Evolutionary conservation across 306 rosid genomes (phyloP).

Genomic region (Malus orientalis): DNA sequence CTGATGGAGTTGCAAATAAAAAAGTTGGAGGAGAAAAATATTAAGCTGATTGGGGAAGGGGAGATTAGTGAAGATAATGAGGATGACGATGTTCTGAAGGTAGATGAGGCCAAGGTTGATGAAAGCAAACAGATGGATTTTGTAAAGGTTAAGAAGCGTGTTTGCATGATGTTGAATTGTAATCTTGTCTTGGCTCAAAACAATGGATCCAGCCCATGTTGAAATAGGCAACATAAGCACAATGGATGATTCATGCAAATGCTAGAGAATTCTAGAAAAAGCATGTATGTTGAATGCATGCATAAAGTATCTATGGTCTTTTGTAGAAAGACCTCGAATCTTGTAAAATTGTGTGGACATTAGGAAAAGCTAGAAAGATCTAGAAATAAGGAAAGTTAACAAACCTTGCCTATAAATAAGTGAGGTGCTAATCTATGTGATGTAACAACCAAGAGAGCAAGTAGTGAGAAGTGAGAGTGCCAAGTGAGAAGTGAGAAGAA

Average conservation of each 20-base stretch:
- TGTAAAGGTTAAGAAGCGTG: slow-evolving; percentile 63
- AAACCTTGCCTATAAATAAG: not conserved
- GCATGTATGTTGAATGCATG: too few relatives aligned
- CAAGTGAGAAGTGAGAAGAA: too few relatives aligned
- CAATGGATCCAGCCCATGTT: too few relatives aligned
- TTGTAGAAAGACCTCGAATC: too few relatives aligned
- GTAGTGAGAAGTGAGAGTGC: too few relatives aligned
- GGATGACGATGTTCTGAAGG: slow-evolving; percentile 38
- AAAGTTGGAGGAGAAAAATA: slow-evolving; percentile 46
- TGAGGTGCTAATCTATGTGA: too few relatives aligned
- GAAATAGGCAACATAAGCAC: too few relatives aligned
- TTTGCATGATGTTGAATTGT: slow-evolving; percentile 12
- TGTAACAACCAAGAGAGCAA: too few relatives aligned
- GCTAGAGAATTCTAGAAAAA: too few relatives aligned
- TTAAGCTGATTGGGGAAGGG: slow-evolving; percentile 22
- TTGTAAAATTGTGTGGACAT: not conserved
- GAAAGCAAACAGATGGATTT: slow-evolving; percentile 59
- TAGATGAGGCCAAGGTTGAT: slow-evolving; percentile 67
- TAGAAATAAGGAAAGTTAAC: not conserved
- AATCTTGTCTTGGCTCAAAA: too few relatives aligned
- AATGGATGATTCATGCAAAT: too few relatives aligned
- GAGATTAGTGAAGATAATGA: slow-evolving; percentile 41
- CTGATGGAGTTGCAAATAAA: slow-evolving; percentile 45
- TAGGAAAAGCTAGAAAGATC: not conserved
- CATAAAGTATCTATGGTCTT: too few relatives aligned